Percentiles rank a stretch among this genome's conserved stretches.
These are phyloP conservation scores for Astraeus odoratus DNA, from an alignment of 768 basidiomycete genomes.

Conservation along the genomic window DNA sequence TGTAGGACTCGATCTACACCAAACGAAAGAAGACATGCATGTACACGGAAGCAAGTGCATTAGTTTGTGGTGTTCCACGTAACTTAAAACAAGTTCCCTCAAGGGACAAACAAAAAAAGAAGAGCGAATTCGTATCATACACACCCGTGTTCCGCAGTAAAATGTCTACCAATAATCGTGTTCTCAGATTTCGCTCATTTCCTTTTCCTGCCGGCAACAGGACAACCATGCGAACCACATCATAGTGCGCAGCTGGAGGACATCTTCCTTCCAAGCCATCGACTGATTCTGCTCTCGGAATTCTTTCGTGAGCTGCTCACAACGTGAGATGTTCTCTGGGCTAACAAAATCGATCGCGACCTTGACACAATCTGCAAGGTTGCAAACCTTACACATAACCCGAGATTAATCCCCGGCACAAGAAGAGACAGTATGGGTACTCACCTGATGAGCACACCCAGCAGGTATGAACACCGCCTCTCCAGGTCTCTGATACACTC, in stretches of 20 bases:
- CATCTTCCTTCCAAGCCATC: slow-evolving; percentile 91
- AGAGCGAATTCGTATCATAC: slow-evolving; percentile 19
- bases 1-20: neutral
- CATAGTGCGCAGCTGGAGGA: slow-evolving; percentile 84
- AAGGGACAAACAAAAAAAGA: neutral
- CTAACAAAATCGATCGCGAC: slow-evolving; percentile 93
- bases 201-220: slow-evolving; percentile 44
- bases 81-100: neutral
- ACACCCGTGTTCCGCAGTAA: too few relatives aligned
- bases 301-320: slow-evolving; percentile 79
- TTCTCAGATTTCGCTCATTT: slow-evolving; percentile 29
- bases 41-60: neutral
- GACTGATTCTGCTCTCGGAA: slow-evolving; percentile 86
- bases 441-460: slow-evolving; percentile 84
- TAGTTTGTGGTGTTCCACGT: neutral
- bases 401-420: slow-evolving; percentile 1
- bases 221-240: slow-evolving; percentile 93
- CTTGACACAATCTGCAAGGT: slow-evolving; percentile 92
- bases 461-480: slow-evolving; percentile 96
- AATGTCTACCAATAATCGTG: too few relatives aligned
- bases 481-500: slow-evolving; percentile 86
- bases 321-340: slow-evolving; percentile 84
- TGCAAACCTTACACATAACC: slow-evolving; percentile 59
- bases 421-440: slow-evolving; percentile 14
- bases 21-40: neutral